Base-by-base conservation (phyloP, 768 basidiomycete genomes). In the Cyathus striatus region DNA sequence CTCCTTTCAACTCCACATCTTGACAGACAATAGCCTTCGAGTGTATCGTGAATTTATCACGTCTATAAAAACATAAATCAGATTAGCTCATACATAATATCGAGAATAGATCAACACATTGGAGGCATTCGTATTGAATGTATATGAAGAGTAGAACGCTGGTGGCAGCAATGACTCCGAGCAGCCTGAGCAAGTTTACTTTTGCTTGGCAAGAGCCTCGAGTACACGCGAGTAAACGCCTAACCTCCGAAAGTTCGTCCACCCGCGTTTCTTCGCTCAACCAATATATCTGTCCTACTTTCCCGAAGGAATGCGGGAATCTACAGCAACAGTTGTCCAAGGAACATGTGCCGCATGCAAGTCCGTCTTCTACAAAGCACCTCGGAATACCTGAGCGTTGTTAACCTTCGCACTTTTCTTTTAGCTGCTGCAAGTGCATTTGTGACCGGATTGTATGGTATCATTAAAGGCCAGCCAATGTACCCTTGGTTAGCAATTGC, bases 1-100 rank as follows among this genome's bases (percentile, higher is more conserved):
- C 87, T 40, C 96, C 95, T 59, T 90, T 90, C 52, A 98, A 73
- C 49, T 97, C 93, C 23, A 90, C 89, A 67, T 96, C 93, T 57
- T 91, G 87, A 58, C 90, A 91, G 22, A 97, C 86, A 38, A 95
- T 76, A 5, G 91, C 87, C 58, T 83, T 90, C 2, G 92, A 88
- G 51, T 95, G 90, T 35, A 96, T 90, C 5, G 84, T 86, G 56
- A 89, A 85, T 59, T 87, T 89, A 69, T 92, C 87, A 51, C 86
- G 86, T 63, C 90, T 92, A 56, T 18, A 46, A 37, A 49, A 14
- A 36, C 13, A 38, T 40, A 14, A 24, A 16, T 47, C 32, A 41
- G 45, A 41, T 20, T 41, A 27, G 26, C 45, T 37, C 40, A 26
- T 36, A 37, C 20, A 21, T 21, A 12, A 12, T 39, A 23, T 2